phyloP scores from a whole-genome alignment of 371 early-diverging fungal species.

The Smittium culicis region DNA sequence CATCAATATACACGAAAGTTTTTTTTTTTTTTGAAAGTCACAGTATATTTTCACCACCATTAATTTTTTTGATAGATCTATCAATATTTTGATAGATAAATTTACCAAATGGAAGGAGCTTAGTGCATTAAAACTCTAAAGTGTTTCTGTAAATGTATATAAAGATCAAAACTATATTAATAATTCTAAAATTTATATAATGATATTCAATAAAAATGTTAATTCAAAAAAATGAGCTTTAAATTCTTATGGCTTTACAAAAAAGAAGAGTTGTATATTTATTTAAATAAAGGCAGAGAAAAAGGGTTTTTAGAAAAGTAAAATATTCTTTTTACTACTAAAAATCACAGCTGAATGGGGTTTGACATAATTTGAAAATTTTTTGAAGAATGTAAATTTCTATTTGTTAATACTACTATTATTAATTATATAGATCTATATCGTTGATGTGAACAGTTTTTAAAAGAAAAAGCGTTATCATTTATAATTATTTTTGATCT shows the following conservation, averaged over 20 bases:
- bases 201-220: not conserved
- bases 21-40: not conserved
- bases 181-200: not conserved
- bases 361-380: not conserved
- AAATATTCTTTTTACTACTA: not conserved
- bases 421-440: not conserved
- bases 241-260: not conserved
- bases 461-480: not conserved
- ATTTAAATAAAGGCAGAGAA: not conserved
- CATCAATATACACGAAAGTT: not conserved
- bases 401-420: not conserved
- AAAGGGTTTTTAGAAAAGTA: not conserved
- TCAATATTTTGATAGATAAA: not conserved
- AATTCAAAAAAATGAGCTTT: not conserved
- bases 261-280: not conserved
- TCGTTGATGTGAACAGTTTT: not conserved
- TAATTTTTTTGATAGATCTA: not conserved
- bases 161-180: not conserved
- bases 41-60: not conserved
- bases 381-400: not conserved
- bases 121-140: not conserved
- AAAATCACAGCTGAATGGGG: not conserved
- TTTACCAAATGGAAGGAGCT: not conserved
- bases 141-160: not conserved
- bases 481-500: not conserved